Evolutionary conservation across 139 green algal species (phyloP).

Genomic region (Chlorella vulgaris): DNA sequence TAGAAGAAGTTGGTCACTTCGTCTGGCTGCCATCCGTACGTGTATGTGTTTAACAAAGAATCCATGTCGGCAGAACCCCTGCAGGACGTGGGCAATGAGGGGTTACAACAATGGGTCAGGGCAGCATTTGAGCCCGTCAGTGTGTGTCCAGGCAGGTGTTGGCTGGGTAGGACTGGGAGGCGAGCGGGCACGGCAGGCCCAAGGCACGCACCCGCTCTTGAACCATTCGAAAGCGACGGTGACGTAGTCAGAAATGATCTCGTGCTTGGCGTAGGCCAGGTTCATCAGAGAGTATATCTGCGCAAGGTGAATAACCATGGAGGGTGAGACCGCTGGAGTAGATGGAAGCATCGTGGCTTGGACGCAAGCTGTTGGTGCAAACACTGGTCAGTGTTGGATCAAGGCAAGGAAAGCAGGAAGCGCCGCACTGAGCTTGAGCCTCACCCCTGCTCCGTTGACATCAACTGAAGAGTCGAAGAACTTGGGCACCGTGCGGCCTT

Average conservation of each 20-base stretch:
- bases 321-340: neutral
- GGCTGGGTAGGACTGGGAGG: neutral
- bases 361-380: too few relatives aligned
- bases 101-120: neutral
- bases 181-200: neutral
- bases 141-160: neutral
- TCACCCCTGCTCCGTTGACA: neutral
- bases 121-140: neutral
- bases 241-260: slow-evolving; percentile 22
- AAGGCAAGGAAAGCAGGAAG: neutral
- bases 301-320: neutral
- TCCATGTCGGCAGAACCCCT: neutral
- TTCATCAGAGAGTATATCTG: slow-evolving; percentile 27
- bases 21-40: neutral
- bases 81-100: neutral
- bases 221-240: slow-evolving; percentile 18
- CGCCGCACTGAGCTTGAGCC: too few relatives aligned
- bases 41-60: neutral
- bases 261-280: slow-evolving; percentile 28
- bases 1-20: neutral
- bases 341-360: neutral
- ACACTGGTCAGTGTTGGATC: neutral
- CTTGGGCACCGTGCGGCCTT: neutral
- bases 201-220: slow-evolving; percentile 5
- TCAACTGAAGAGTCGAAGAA: neutral